A percentile compares a stretch with the other conserved stretches of the same genome.
Conservation (phyloP, 192 early-diverging fungal genomes). For the Linnemannia exigua region DNA sequence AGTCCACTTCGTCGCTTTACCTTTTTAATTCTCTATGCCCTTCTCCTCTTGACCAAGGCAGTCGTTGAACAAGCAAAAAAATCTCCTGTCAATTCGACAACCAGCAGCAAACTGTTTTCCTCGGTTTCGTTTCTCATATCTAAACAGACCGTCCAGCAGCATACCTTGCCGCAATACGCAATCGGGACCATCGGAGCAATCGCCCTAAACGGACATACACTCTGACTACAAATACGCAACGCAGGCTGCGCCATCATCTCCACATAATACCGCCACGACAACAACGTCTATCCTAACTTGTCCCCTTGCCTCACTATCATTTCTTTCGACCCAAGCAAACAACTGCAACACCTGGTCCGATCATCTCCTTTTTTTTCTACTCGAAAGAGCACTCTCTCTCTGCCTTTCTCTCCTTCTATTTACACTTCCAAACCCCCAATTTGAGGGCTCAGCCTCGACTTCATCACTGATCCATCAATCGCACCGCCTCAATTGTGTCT, state of each 20-base stretch:
- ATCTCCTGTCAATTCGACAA: not conserved
- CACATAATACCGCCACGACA: constrained; percentile 7
- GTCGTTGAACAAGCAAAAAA: not conserved
- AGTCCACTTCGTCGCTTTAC: not conserved
- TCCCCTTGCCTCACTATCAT: not conserved
- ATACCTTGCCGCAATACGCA: not conserved
- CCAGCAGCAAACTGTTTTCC: not conserved
- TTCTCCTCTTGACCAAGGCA: not conserved
- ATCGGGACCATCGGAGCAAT: constrained; percentile 4
- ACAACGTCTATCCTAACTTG: not conserved
- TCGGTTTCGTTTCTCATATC: not conserved
- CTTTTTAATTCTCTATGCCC: not conserved
- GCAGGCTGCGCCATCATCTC: not conserved
- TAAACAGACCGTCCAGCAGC: not conserved
- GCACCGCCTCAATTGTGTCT: not conserved
- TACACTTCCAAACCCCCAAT: constrained; percentile 57
- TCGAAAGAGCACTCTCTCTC: not conserved
- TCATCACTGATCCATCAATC: not conserved
- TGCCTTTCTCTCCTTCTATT: constrained; percentile 24
- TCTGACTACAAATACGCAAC: not conserved
- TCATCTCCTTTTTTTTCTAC: not conserved
- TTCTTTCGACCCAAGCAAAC: constrained; percentile 1
- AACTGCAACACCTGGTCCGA: constrained; percentile 1
- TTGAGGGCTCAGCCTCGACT: constrained; percentile 46
- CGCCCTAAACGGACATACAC: not conserved